Base-by-base conservation (phyloP, 371 early-diverging fungal genomes). In the Sporodiniella umbellata region DNA sequence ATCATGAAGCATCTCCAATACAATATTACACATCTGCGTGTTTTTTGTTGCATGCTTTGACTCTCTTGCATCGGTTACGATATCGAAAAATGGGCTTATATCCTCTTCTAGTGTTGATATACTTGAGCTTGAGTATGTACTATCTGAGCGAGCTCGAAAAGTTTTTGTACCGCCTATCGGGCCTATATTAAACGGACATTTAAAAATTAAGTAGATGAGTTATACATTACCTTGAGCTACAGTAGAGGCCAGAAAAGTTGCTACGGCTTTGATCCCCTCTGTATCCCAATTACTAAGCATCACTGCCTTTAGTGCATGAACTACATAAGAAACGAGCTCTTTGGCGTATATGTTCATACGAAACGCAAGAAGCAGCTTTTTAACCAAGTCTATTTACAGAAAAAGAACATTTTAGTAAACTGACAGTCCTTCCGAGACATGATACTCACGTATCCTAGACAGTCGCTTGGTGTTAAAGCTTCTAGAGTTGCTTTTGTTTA, bases 1-100 rank as follows among this genome's bases (percentile, higher is more conserved):
- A 24, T 88, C 82, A 30, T 84, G 77, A 8, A 90, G 61, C 84
- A 86, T 86, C 54, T 86, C 87, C 58, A 90, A 60, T 11, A 90
- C 73, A 19, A 70, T 68, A 51, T 84, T 88, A n/a, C 90, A 75
- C 70, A 87, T 78, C 26, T 68, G 68, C 1, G 78, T 72, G 8
- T 57, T 56, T 38, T 78, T 75, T 12, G 70, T 68, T 0, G 51
- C 33, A 30, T 64, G 51, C 23, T 1, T 54, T 38, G n/a, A 56
- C 3, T 30, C 37, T 31, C 53, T 58, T 5, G 78, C 72, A 55
- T 85, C 78, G 1, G 57, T 28, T 15, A 81, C 58, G 19, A 83
- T 56, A 28, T 48, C 54, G 23, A 6, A 33, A 4, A 38, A 42
- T 21, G 25, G 15, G 14, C 14, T 18, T 7, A 11, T 23, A 21